These are phyloP conservation scores for Fusarium siculi DNA, from an alignment of 2,329 filamentous ascomycete species.

Conservation along the genomic window DNA sequence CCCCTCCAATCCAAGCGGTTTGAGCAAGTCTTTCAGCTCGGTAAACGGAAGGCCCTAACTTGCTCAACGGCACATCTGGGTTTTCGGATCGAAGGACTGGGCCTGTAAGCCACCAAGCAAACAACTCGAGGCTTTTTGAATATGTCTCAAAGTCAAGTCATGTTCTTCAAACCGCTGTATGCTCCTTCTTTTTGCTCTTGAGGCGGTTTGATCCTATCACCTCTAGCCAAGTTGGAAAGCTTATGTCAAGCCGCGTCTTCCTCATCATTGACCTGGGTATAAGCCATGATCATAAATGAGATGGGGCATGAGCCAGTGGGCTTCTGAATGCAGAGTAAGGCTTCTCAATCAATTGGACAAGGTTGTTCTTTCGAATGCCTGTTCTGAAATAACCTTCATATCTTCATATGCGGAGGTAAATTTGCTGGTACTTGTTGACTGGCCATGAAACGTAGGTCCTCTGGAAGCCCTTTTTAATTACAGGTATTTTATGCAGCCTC, in stretches of 20 bases:
- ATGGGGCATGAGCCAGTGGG: constrained; percentile 3
- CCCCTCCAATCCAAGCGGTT: constrained; percentile 8
- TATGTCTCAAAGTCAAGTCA: background rate
- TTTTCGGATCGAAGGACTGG: background rate
- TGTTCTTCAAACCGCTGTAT: background rate
- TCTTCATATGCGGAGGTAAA: background rate
- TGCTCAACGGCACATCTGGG: background rate
- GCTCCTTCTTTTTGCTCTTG: background rate
- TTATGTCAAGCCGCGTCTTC: background rate
- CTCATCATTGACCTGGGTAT: background rate
- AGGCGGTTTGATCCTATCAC: background rate
- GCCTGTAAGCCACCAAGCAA: constrained; percentile 3
- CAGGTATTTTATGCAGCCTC: background rate
- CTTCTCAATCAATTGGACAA: background rate
- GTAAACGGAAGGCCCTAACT: background rate
- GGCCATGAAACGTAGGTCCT: background rate
- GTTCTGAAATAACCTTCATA: background rate
- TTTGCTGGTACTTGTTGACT: background rate
- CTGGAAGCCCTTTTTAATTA: background rate
- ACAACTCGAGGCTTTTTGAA: background rate
- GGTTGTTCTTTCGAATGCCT: background rate
- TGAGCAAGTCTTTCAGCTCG: background rate
- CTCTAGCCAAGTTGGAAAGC: background rate
- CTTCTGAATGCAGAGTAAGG: constrained; percentile 7
- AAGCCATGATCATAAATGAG: background rate